Conservation (phyloP, 495 filamentous ascomycete species). For the Schizothecium vesticola region DNA sequence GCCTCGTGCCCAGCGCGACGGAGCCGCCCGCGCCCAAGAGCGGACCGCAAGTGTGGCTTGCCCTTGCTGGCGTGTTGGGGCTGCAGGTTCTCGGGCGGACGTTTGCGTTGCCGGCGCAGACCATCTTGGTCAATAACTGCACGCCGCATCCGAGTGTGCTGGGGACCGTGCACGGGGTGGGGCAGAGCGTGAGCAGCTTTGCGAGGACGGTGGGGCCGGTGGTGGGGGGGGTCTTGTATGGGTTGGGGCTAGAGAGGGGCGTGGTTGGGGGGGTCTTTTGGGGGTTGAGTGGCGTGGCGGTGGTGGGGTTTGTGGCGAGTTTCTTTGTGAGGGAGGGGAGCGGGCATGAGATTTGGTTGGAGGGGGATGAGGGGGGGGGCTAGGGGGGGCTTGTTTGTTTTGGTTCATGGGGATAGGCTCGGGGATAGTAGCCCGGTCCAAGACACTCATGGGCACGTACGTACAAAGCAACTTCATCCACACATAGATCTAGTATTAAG, state of each 20-base stretch:
- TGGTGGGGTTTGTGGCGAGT: conserved; percentile 55
- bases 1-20: conserved; percentile 57
- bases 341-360: conserved; percentile 64
- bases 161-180: conserved; percentile 77
- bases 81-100: conserved; percentile 75
- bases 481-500: neutral
- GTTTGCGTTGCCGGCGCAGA: conserved; percentile 70
- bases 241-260: conserved; percentile 61
- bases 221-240: conserved; percentile 65
- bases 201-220: conserved; percentile 73
- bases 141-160: conserved; percentile 75
- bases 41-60: conserved; percentile 61
- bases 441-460: neutral
- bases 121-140: conserved; percentile 80
- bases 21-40: conserved; percentile 59
- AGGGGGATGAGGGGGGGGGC: conserved; percentile 57
- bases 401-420: neutral
- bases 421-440: neutral
- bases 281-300: conserved; percentile 58
- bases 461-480: neutral
- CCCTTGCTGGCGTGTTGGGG: conserved; percentile 61
- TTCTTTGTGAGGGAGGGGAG: conserved; percentile 68
- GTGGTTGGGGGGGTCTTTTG: conserved; percentile 76
- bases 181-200: conserved; percentile 64
- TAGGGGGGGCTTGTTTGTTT: neutral